Evolutionary conservation across 805 yeast species (phyloP), one percentile per base, ranked within the genome.

Genomic region (Saccharomycopsis vini): DNA sequence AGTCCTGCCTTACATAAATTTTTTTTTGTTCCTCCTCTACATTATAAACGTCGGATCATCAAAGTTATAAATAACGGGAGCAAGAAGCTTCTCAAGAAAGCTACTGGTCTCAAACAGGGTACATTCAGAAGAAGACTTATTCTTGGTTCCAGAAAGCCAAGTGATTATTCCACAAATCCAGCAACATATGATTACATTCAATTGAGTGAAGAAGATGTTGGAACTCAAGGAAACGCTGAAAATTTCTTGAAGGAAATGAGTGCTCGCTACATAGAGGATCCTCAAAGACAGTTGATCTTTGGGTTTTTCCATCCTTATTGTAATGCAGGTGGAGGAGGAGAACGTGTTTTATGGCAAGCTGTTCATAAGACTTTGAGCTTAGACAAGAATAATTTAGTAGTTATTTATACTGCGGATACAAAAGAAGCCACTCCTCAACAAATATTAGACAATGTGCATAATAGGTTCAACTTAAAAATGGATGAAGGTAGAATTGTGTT

Each of bases 241-340:
- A 26, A 26, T 5, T 49, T 49, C 26, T 15, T 49, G 3, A 37
- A 20, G n/a, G 43, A 36, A 20, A 35, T 33, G 24, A 42, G 41
- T 23, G 44, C 51, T 3, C 21, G 36, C 10, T 37, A 29, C 5
- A 37, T 42, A 7, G 30, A 9, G 2, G 74, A 70, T 52, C 59
- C 63, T 1, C 46, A 52, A 13, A 56, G 84, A 22, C 59, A 56
- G 33, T 52, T 69, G 7, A 60, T 86, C 9, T 81, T 68, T 58
- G 99, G 97, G 4, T 89, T 83, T 56, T 88, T 92, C 66, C 99
- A 92, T 62, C 98, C 98, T 0, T 84, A 81, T 54, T 88, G 96
- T 51, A 85, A 84, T 58, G 94, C 95, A 32, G 95, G 95, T 37
- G 99, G 99, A 16, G 99, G 99, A 24, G 99, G 99, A 20, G 99